phyloP scores from a whole-genome alignment of 2,329 filamentous ascomycete genomes.

The Elsinoe necatrix region DNA sequence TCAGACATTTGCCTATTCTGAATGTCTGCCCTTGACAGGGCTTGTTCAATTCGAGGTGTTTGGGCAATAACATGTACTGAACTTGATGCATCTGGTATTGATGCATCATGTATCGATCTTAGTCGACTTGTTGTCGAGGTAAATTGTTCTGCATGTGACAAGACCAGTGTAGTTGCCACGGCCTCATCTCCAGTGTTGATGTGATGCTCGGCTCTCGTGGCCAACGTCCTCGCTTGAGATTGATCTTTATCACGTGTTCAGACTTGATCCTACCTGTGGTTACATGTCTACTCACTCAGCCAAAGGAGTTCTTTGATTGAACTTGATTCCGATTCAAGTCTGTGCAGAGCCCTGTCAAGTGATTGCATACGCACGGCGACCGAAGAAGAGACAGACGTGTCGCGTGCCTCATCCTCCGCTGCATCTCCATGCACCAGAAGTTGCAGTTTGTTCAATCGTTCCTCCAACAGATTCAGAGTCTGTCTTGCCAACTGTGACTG shows the following conservation, averaged over 20 bases:
- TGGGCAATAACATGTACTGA: slow-evolving; percentile 50
- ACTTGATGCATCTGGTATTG: slow-evolving; percentile 35
- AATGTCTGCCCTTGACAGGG: slow-evolving; percentile 52
- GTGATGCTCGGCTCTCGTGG: slow-evolving; percentile 18
- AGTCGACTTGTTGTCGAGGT: slow-evolving; percentile 37
- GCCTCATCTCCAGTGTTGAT: neutral
- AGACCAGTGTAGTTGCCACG: slow-evolving; percentile 29
- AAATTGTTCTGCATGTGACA: slow-evolving; percentile 38
- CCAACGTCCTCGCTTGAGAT: slow-evolving; percentile 6
- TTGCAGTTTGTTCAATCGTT: slow-evolving; percentile 37
- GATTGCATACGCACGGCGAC: slow-evolving; percentile 23
- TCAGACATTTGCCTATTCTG: slow-evolving; percentile 55
- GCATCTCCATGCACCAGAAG: slow-evolving; percentile 34
- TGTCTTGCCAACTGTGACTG: slow-evolving; percentile 19
- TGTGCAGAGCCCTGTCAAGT: slow-evolving; percentile 27
- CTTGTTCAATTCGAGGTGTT: slow-evolving; percentile 53
- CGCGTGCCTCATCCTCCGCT: slow-evolving; percentile 9
- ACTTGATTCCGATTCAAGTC: slow-evolving; percentile 33
- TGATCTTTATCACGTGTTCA: neutral
- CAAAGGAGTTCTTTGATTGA: slow-evolving; percentile 34
- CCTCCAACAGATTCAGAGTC: slow-evolving; percentile 38
- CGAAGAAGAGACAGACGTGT: slow-evolving; percentile 14
- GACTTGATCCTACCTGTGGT: slow-evolving; percentile 24
- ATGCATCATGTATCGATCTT: slow-evolving; percentile 37
- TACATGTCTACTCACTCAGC: slow-evolving; percentile 29